Conservation (phyloP, 2,329 filamentous ascomycete species). For the Sclerotinia spermophila region DNA sequence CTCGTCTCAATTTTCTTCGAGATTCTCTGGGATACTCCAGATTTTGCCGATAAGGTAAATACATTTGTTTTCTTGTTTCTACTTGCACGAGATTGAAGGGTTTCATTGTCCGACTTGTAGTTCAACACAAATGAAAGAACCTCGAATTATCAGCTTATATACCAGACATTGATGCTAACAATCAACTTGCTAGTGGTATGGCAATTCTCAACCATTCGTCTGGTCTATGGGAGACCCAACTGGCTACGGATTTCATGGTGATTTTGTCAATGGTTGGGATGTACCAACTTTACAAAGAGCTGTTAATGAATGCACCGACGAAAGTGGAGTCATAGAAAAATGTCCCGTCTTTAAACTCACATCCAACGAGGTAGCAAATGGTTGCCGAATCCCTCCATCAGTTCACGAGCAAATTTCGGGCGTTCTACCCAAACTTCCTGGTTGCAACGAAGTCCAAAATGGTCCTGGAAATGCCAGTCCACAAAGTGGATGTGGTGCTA, state of each 20-base stretch:
- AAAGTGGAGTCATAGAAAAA: conserved; percentile 43
- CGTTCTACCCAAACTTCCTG: conserved; percentile 47
- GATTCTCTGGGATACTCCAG: conserved; percentile 51
- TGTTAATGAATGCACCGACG: conserved; percentile 46
- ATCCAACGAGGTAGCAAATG: conserved; percentile 49
- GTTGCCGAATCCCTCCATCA: conserved; percentile 47
- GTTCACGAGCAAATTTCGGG: conserved; percentile 45
- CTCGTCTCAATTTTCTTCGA: conserved; percentile 59
- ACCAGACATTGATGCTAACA: neutral
- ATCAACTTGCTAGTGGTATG: conserved; percentile 39
- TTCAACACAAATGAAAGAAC: neutral
- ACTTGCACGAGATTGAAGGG: rapidly evolving
- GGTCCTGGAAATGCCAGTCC: conserved; percentile 31
- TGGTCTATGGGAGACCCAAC: conserved; percentile 49
- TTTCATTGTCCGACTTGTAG: neutral
- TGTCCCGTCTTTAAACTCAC: conserved; percentile 48
- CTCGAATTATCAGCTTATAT: neutral
- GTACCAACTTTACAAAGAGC: conserved; percentile 47
- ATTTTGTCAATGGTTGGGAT: conserved; percentile 59
- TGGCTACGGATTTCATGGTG: conserved; percentile 54
- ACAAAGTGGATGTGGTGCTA: conserved; percentile 47
- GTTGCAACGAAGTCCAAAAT: conserved; percentile 47
- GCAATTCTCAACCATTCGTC: conserved; percentile 48
- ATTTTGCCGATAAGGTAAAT: conserved; percentile 44
- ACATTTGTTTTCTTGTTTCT: neutral